A percentile compares a stretch with the other conserved stretches of the same genome.
Evolutionary conservation across 495 filamentous ascomycete species (phyloP).

Genomic region (Podospora australis): DNA sequence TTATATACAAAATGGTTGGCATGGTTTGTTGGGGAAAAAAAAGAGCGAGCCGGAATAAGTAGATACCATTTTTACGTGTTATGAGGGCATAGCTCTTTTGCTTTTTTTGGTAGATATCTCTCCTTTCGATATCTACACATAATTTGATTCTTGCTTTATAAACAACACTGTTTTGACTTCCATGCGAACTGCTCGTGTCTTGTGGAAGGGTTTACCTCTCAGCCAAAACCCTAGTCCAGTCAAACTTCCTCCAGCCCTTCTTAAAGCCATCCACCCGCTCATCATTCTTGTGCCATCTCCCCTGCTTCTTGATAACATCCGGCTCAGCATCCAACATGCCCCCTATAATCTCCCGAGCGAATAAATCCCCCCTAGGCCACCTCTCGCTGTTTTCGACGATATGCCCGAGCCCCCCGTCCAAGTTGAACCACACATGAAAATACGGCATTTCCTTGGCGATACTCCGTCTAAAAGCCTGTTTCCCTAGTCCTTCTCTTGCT

Average conservation of each 20-base stretch:
- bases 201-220: constrained; percentile 17
- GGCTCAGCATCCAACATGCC: constrained; percentile 85
- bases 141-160: not conserved
- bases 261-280: constrained; percentile 70
- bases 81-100: not conserved
- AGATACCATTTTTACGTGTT: not conserved
- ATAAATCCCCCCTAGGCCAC: constrained; percentile 91
- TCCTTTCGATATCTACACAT: not conserved
- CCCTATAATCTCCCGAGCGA: constrained; percentile 85
- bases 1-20: not conserved
- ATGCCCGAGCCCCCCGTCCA: constrained; percentile 90
- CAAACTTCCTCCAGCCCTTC: constrained; percentile 84
- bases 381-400: constrained; percentile 79
- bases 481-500: constrained; percentile 62
- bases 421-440: constrained; percentile 92
- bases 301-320: constrained; percentile 84
- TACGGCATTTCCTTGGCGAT: constrained; percentile 98
- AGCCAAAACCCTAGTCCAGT: constrained; percentile 83
- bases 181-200: not conserved
- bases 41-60: not conserved
- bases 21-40: not conserved
- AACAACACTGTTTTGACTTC: not conserved
- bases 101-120: not conserved
- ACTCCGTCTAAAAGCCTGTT: constrained; percentile 71
- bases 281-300: constrained; percentile 75